Percentiles rank a stretch among this genome's conserved stretches.
Conservation (phyloP, 768 basidiomycete species). For the Pholiota microspora region DNA sequence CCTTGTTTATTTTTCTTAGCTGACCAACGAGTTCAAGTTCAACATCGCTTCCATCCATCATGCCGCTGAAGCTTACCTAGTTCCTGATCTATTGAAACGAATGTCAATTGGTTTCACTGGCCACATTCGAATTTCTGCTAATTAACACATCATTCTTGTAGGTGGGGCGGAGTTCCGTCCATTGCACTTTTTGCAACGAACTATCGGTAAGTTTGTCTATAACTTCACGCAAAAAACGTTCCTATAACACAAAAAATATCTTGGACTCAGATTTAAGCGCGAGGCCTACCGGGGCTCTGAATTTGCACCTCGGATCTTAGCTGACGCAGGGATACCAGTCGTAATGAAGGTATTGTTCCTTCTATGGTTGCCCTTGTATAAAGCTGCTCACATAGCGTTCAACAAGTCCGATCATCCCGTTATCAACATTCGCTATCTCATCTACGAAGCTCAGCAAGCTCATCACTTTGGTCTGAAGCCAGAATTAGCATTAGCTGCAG, state of each 20-base stretch:
- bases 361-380: neutral
- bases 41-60: conserved; percentile 81
- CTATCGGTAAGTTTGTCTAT: conserved; percentile 42
- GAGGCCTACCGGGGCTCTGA: conserved; percentile 70
- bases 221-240: neutral
- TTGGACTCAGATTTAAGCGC: conserved; percentile 42
- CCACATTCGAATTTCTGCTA: conserved; percentile 8
- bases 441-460: conserved; percentile 71
- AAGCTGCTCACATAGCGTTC: neutral
- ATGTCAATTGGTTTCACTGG: conserved; percentile 43
- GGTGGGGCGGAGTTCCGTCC: conserved; percentile 59
- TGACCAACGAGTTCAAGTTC: conserved; percentile 91
- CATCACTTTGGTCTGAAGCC: conserved; percentile 64
- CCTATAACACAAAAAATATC: neutral
- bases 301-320: conserved; percentile 74
- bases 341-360: conserved; percentile 63
- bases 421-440: conserved; percentile 63
- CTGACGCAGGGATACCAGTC: conserved; percentile 69
- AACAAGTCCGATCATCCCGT: conserved; percentile 55
- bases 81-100: conserved; percentile 76
- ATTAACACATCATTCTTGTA: conserved; percentile 11
- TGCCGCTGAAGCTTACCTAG: conserved; percentile 89
- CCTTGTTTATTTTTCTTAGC: conserved; percentile 40
- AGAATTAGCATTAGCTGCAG: conserved; percentile 57
- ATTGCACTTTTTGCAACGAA: conserved; percentile 82